These are phyloP conservation scores for Raphanus sativus DNA, from an alignment of 345 rosid genomes.

Conservation along the genomic window DNA sequence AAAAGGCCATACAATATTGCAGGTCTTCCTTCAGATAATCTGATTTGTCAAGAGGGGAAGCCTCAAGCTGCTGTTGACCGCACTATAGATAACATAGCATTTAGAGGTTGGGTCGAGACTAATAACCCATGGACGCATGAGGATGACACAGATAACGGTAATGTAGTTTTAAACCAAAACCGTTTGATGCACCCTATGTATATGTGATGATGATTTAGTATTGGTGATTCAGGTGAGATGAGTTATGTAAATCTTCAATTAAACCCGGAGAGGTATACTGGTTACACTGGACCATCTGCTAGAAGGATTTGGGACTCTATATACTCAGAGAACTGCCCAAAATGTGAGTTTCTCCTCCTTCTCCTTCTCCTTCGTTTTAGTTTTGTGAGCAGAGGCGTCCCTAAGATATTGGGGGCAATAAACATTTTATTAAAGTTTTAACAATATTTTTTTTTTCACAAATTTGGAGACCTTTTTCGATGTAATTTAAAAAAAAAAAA, in stretches of 20 bases:
- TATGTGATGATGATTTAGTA: not conserved
- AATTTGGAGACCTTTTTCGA: too few species aligned
- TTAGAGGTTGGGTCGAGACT: slow-evolving; percentile 85
- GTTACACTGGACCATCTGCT: slow-evolving; percentile 86
- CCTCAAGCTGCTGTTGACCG: slow-evolving; percentile 90
- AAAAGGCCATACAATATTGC: slow-evolving; percentile 47
- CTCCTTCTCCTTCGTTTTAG: too few species aligned
- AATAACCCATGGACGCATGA: slow-evolving; percentile 98
- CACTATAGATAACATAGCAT: slow-evolving; percentile 70
- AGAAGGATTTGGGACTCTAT: slow-evolving; percentile 96
- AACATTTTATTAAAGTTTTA: too few species aligned
- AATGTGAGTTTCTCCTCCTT: slow-evolving; percentile 75
- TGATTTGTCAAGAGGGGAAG: slow-evolving; percentile 89
- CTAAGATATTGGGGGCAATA: too few species aligned
- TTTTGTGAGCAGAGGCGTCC: too few species aligned
- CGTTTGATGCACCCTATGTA: not conserved
- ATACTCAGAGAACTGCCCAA: slow-evolving; percentile 87
- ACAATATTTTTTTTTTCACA: too few species aligned
- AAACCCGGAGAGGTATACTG: slow-evolving; percentile 88
- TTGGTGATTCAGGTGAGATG: slow-evolving; percentile 76
- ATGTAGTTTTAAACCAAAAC: slow-evolving; percentile 9
- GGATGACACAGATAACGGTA: slow-evolving; percentile 91
- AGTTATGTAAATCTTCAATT: slow-evolving; percentile 85
- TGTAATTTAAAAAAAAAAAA: too few species aligned
- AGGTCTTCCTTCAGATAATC: slow-evolving; percentile 66